Conservation (phyloP, 495 filamentous ascomycete genomes). For the Hypoxylon lienhwacheense region DNA sequence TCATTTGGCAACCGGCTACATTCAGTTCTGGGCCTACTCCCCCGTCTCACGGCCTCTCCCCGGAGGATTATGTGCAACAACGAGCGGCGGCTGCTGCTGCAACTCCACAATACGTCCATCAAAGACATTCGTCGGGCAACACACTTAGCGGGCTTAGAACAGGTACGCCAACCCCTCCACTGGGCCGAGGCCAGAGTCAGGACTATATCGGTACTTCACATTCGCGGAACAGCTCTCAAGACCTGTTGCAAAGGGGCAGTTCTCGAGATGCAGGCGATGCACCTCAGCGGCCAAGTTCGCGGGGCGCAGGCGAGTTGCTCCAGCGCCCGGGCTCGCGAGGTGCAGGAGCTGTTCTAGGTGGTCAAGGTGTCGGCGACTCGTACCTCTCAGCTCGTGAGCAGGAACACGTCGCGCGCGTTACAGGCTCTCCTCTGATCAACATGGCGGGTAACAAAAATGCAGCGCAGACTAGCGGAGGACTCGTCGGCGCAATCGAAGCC, state of each 20-base stretch:
- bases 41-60: slow-evolving; percentile 47
- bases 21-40: slow-evolving; percentile 46
- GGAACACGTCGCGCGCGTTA: slow-evolving; percentile 86
- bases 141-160: slow-evolving; percentile 50
- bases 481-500: slow-evolving; percentile 75
- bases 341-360: slow-evolving; percentile 38
- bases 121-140: slow-evolving; percentile 61
- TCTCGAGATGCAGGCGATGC: slow-evolving; percentile 44
- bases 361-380: slow-evolving; percentile 45
- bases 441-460: slow-evolving; percentile 60
- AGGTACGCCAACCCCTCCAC: slow-evolving; percentile 49
- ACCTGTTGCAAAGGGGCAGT: slow-evolving; percentile 43
- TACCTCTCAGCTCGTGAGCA: slow-evolving; percentile 91
- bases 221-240: slow-evolving; percentile 50
- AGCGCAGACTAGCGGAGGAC: slow-evolving; percentile 57
- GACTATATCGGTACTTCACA: slow-evolving; percentile 40
- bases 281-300: slow-evolving; percentile 36
- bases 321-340: slow-evolving; percentile 36
- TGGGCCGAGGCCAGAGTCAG: slow-evolving; percentile 31
- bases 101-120: slow-evolving; percentile 55
- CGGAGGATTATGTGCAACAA: slow-evolving; percentile 89
- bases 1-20: slow-evolving; percentile 78
- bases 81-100: slow-evolving; percentile 60
- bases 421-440: slow-evolving; percentile 78
- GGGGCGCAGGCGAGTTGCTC: slow-evolving; percentile 34